Evolutionary conservation across 108 stramenopile species (phyloP).

Genomic region (Pseudonitzschia delicatissima): DNA sequence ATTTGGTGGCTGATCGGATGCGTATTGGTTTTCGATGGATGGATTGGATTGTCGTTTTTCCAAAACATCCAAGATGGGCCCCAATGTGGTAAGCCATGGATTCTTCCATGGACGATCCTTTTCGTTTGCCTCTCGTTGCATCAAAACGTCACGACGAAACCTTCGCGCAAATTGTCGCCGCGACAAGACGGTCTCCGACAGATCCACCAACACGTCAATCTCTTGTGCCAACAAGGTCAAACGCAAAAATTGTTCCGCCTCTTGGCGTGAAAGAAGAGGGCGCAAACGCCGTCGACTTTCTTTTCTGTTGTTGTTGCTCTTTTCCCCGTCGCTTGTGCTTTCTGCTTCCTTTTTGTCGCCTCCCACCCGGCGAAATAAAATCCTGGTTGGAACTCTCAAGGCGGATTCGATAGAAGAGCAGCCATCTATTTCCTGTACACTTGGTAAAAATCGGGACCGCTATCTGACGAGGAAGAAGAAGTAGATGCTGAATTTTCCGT

Average conservation of each 20-base stretch:
- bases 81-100: slow-evolving; percentile 5
- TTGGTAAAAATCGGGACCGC: slow-evolving; percentile 1
- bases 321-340: not conserved
- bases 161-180: not conserved
- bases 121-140: not conserved
- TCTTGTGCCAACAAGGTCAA: slow-evolving; percentile 30
- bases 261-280: slow-evolving; percentile 30
- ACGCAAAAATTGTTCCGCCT: slow-evolving; percentile 31
- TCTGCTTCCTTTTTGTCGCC: not conserved
- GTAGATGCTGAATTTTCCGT: no score
- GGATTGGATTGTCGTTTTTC: slow-evolving; percentile 1
- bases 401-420: slow-evolving; percentile 17
- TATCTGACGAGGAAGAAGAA: not conserved
- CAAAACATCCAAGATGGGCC: slow-evolving; percentile 10
- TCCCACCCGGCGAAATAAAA: slow-evolving; percentile 25
- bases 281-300: not conserved
- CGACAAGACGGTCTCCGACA: slow-evolving; percentile 11
- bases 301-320: not conserved
- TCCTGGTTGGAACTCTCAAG: slow-evolving; percentile 22
- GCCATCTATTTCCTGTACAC: not conserved
- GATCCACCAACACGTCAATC: slow-evolving; percentile 24
- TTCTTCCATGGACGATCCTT: not conserved
- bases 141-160: not conserved
- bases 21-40: not conserved
- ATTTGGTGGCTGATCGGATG: not conserved